Conservation (phyloP, 345 rosid species). For the Aquilaria sinensis region DNA sequence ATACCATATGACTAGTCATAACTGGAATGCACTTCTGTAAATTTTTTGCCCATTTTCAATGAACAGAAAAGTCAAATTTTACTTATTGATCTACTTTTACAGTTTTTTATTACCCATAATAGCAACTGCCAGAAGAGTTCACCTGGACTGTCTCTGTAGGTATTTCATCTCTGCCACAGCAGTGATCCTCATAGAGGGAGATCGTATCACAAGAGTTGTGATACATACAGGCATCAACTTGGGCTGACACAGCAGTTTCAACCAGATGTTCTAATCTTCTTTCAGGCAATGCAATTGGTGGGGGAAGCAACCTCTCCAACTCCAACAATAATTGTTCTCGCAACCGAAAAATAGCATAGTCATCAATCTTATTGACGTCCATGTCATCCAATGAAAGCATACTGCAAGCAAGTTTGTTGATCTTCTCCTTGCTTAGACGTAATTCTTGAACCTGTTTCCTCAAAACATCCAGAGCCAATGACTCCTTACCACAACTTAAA, state of each 20-base stretch:
- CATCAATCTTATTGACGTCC: conserved; percentile 34
- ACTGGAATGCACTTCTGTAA: neutral
- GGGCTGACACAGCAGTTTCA: conserved; percentile 52
- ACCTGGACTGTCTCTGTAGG: conserved; percentile 90
- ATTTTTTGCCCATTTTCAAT: neutral
- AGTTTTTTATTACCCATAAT: neutral
- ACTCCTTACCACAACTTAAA: conserved; percentile 48
- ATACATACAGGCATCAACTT: conserved; percentile 61
- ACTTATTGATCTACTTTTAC: neutral
- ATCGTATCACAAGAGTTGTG: conserved; percentile 54
- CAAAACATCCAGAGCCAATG: conserved; percentile 48
- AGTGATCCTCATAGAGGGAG: conserved; percentile 71
- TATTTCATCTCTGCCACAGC: conserved; percentile 63
- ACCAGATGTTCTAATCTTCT: conserved; percentile 69
- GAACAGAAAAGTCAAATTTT: neutral
- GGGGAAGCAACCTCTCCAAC: conserved; percentile 56
- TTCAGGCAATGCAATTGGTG: conserved; percentile 47
- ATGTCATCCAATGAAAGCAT: conserved; percentile 40
- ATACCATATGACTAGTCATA: neutral
- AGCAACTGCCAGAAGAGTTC: conserved; percentile 16
- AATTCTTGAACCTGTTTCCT: conserved; percentile 48
- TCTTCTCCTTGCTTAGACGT: conserved; percentile 44
- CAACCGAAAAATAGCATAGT: conserved; percentile 25
- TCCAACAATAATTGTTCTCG: conserved; percentile 49
- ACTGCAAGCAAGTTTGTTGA: conserved; percentile 48